Evolutionary conservation across 768 basidiomycete genomes (phyloP), one percentile per base, ranked within the genome.

Genomic region (Coprinopsis strossmayeri): DNA sequence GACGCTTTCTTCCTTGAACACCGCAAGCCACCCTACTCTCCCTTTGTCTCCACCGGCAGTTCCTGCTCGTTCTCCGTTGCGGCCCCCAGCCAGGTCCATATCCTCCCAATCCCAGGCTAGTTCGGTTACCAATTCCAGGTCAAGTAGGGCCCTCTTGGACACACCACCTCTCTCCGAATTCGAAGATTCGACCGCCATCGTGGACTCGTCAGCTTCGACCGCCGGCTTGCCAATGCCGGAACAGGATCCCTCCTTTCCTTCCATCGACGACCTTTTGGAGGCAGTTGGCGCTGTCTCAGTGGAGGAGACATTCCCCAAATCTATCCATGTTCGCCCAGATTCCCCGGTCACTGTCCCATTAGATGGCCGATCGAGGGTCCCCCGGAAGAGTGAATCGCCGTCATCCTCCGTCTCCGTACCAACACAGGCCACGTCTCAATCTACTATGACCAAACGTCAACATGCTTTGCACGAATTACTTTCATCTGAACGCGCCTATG

Each of bases 381-480:
- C 12, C 54, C 58, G 7, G 58, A 63, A 40, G 60, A 61, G 30
- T 55, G 53, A 46, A 46, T 45, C 48, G 15, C 35, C 48, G 34
- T 45, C 51, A 18, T 52, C 50, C 25, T 34, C 39, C 0, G 37
- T 52, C 27, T 39, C 46, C 50, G 57, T 25, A 56, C 59, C 17
- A 54, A 53, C 24, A 50, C 57, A 20, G 57, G 58, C 64, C 3
- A 51, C 51, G 41, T 51, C 53, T 30, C 57, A 61, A 11, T 59
- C 67, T n/a, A 58, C 65, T 18, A 69, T 80, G 58, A 75, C 82
- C 23, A 91, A 91, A 66, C 77, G 90, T 30, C 74, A 79, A 20
- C 84, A 91, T 61, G 88, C 88, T 7, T 68, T 91, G 18, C 76
- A 79, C 44, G 90, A 92, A 55, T 65, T 92, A 23, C 73, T 91